Conservation (phyloP, 768 basidiomycete genomes). For the Kwoniella dendrophila region DNA sequence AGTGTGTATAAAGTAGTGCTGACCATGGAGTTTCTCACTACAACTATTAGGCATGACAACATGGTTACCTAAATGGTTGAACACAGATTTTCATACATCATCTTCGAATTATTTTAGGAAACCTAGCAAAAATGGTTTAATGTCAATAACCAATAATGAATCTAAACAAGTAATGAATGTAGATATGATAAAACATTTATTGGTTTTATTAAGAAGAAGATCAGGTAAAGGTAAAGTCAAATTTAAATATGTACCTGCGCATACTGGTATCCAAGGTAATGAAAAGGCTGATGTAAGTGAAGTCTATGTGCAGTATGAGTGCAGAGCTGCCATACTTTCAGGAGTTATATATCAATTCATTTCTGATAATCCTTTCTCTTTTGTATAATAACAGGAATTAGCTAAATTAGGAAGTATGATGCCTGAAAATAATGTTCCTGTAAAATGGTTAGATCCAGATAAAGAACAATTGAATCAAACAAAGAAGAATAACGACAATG, state of each 20-base stretch:
- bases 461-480: background rate
- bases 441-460: conserved; percentile 47
- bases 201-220: conserved; percentile 65
- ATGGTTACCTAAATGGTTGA: conserved; percentile 73
- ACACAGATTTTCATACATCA: conserved; percentile 51
- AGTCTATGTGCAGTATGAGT: background rate
- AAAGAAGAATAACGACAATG: background rate
- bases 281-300: conserved; percentile 73
- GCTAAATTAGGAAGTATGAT: conserved; percentile 47
- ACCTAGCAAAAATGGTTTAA: background rate
- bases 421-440: conserved; percentile 32
- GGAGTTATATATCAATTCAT: background rate
- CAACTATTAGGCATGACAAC: conserved; percentile 63
- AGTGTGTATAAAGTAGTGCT: too few relatives aligned
- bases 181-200: conserved; percentile 70
- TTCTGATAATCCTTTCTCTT: background rate
- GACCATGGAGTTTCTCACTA: background rate
- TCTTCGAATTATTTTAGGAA: conserved; percentile 4
- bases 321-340: background rate
- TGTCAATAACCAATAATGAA: background rate
- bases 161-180: conserved; percentile 68
- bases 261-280: conserved; percentile 76
- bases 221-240: conserved; percentile 58
- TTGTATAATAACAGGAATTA: conserved; percentile 35
- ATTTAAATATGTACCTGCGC: conserved; percentile 76